Evolutionary conservation across 306 rosid genomes (phyloP).

Genomic region (Casuarina equisetifolia): DNA sequence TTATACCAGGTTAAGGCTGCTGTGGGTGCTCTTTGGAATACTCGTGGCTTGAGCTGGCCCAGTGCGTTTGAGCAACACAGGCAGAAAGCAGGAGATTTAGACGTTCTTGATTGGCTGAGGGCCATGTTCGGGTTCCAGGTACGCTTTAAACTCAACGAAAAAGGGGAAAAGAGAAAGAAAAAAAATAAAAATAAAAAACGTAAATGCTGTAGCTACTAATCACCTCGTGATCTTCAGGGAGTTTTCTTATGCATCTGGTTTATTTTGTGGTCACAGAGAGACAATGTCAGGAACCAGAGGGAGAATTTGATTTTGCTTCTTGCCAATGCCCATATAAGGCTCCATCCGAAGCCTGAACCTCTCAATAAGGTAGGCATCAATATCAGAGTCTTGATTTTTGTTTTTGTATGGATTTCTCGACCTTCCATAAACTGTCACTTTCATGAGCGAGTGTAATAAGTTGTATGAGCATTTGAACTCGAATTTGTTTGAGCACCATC

Average conservation of each 20-base stretch:
- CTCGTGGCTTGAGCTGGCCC: slow-evolving; percentile 91
- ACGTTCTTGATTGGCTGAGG: slow-evolving; percentile 95
- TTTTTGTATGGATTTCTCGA: not conserved
- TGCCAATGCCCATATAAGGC: slow-evolving; percentile 82
- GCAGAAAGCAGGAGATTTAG: slow-evolving; percentile 80
- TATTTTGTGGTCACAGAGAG: slow-evolving; percentile 58
- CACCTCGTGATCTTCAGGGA: not conserved
- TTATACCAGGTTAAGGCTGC: slow-evolving; percentile 79
- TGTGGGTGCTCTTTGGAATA: slow-evolving; percentile 71
- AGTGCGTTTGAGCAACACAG: slow-evolving; percentile 70
- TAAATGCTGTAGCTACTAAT: not conserved
- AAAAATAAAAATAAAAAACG: not conserved
- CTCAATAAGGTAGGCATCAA: slow-evolving; percentile 69
- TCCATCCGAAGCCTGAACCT: slow-evolving; percentile 93
- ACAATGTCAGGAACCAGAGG: slow-evolving; percentile 94
- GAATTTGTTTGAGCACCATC: not conserved
- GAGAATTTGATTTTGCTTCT: slow-evolving; percentile 92
- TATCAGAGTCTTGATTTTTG: slow-evolving; percentile 4
- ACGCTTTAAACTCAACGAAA: slow-evolving; percentile 22
- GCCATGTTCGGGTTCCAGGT: slow-evolving; percentile 97
- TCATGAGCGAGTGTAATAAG: not conserved
- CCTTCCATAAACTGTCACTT: not conserved
- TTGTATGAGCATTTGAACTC: not conserved
- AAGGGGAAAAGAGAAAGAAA: slow-evolving; percentile 7
- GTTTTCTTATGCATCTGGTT: slow-evolving; percentile 27